Evolutionary conservation across 768 basidiomycete genomes (phyloP).

Genomic region (Suillus placidus): DNA sequence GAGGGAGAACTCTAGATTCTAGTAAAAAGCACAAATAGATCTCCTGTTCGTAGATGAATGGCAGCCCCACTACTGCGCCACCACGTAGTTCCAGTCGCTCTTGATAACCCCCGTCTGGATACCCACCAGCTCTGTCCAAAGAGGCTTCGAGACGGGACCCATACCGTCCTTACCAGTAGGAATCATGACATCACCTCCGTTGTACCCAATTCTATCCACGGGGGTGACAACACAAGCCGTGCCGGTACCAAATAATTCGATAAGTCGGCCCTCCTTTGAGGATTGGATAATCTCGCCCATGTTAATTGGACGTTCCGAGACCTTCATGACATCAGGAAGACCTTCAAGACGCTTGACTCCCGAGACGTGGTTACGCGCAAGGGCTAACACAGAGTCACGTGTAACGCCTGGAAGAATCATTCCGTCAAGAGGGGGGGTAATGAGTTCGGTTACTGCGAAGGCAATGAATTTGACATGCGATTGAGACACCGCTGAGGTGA

Average conservation of each 20-base stretch:
- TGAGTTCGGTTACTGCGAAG: conserved; percentile 50
- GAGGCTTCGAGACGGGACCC: conserved; percentile 61
- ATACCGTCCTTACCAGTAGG: conserved; percentile 71
- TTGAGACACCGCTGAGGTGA: not conserved
- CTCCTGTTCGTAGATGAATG: not conserved
- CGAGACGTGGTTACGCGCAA: conserved; percentile 59
- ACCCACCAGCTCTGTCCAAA: conserved; percentile 52
- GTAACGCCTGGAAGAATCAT: conserved; percentile 73
- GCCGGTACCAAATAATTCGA: conserved; percentile 55
- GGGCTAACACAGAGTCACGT: conserved; percentile 51
- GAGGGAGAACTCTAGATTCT: not conserved
- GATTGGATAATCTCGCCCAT: conserved; percentile 74
- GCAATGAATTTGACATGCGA: not conserved
- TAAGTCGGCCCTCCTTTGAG: conserved; percentile 41
- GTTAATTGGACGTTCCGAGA: conserved; percentile 71
- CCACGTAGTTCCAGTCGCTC: conserved; percentile 79
- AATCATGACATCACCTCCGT: conserved; percentile 54
- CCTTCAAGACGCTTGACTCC: conserved; percentile 48
- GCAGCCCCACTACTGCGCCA: conserved; percentile 28
- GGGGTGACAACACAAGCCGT: conserved; percentile 57
- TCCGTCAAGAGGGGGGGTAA: conserved; percentile 68
- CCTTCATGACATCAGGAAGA: conserved; percentile 56
- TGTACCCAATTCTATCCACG: conserved; percentile 59
- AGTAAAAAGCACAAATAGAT: conserved; percentile 1
- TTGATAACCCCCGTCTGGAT: conserved; percentile 78